These are phyloP conservation scores for Sporothrix dimorphospora DNA, from an alignment of 2,329 filamentous ascomycete genomes.

Conservation along the genomic window DNA sequence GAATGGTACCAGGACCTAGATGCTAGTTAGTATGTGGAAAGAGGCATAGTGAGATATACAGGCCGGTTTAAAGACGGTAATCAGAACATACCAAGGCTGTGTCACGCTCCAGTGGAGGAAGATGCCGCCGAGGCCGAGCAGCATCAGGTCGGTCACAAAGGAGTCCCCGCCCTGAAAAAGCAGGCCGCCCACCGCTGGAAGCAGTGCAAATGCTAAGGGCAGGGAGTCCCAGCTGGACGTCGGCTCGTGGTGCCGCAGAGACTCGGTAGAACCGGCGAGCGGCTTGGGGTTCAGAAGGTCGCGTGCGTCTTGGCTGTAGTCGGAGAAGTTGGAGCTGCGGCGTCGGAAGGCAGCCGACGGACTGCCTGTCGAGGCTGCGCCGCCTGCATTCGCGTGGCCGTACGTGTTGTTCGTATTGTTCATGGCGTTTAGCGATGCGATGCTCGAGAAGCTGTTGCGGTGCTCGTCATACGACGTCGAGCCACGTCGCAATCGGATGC, in stretches of 20 bases:
- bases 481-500: constrained; percentile 24
- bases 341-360: constrained; percentile 39
- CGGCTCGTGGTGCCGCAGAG: constrained; percentile 51
- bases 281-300: constrained; percentile 65
- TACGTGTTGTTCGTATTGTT: background rate
- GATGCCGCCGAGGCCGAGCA: constrained; percentile 77
- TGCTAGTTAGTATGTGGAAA: background rate
- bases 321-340: constrained; percentile 68
- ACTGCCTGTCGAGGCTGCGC: constrained; percentile 44
- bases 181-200: constrained; percentile 83
- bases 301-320: constrained; percentile 72
- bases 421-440: constrained; percentile 8
- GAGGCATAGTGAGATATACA: background rate
- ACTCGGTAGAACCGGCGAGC: constrained; percentile 40
- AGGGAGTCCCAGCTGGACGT: constrained; percentile 74
- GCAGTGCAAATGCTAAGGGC: constrained; percentile 80
- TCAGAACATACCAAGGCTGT: constrained; percentile 72
- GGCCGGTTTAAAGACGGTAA: background rate
- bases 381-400: background rate
- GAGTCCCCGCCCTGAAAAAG: constrained; percentile 83
- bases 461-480: constrained; percentile 18
- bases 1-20: constrained; percentile 73
- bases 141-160: constrained; percentile 81
- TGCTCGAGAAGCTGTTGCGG: constrained; percentile 22
- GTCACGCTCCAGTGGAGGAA: constrained; percentile 93